These are phyloP conservation scores for Trichoderma aggressivum DNA, from an alignment of 2,329 filamentous ascomycete species.

Conservation along the genomic window DNA sequence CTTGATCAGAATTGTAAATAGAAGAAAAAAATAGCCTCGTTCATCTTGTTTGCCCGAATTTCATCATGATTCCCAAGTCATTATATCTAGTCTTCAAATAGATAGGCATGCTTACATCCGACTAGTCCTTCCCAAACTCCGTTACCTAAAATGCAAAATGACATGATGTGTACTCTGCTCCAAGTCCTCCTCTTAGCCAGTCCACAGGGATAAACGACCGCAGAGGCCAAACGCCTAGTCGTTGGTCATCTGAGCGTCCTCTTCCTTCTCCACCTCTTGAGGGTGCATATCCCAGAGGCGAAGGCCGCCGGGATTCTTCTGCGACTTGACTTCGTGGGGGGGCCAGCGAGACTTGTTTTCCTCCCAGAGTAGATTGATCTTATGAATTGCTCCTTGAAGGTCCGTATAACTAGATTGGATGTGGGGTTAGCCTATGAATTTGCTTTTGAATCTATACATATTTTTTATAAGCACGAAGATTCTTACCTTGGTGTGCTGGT, in stretches of 20 bases:
- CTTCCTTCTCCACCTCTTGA: conserved; percentile 33
- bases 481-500: conserved; percentile 63
- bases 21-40: background rate
- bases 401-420: conserved; percentile 27
- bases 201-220: conserved; percentile 13
- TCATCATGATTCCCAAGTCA: conserved; percentile 3
- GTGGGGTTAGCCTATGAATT: background rate
- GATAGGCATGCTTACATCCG: background rate
- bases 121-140: background rate
- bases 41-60: background rate
- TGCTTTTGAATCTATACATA: too few species aligned
- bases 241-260: conserved; percentile 37
- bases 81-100: conserved; percentile 1
- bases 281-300: conserved; percentile 37
- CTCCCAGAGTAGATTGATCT: conserved; percentile 35
- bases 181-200: background rate
- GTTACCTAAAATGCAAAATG: background rate
- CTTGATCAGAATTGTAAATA: conserved; percentile 23
- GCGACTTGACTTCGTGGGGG: conserved; percentile 27
- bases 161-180: background rate
- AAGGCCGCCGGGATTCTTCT: conserved; percentile 20
- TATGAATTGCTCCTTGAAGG: conserved; percentile 37
- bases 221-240: conserved; percentile 33
- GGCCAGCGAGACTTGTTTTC: conserved; percentile 37
- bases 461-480: too few species aligned